Evolutionary conservation across 345 rosid species (phyloP).

Genomic region (Rhodomyrtus tomentosa): DNA sequence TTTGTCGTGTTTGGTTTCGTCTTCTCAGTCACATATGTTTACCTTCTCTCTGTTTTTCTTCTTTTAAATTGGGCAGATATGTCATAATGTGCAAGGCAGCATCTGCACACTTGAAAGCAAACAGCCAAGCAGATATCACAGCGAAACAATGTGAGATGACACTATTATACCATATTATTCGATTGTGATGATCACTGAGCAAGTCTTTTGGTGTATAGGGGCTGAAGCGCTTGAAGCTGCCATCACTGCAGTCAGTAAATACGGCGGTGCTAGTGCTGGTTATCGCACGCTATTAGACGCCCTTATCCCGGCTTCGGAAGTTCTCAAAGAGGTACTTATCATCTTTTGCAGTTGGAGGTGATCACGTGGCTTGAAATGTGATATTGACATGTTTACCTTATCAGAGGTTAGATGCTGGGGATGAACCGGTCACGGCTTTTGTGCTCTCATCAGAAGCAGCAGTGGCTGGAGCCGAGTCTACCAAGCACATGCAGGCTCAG

Average conservation of each 20-base stretch:
- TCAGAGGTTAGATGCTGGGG: conserved; percentile 74
- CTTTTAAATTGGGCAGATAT: conserved; percentile 37
- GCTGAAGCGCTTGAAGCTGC: conserved; percentile 75
- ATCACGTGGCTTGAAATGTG: neutral
- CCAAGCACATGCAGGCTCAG: conserved; percentile 87
- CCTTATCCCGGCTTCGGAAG: conserved; percentile 76
- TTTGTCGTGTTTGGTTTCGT: neutral
- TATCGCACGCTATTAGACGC: conserved; percentile 90
- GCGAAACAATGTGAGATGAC: conserved; percentile 66
- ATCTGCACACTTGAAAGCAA: conserved; percentile 62
- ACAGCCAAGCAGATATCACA: conserved; percentile 28
- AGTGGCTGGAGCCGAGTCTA: conserved; percentile 77
- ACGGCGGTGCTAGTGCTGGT: conserved; percentile 93
- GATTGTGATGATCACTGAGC: neutral
- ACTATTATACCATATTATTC: neutral
- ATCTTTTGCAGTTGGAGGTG: neutral
- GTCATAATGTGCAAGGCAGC: conserved; percentile 81
- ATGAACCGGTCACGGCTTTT: conserved; percentile 58
- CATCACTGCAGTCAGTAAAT: conserved; percentile 76
- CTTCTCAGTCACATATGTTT: neutral
- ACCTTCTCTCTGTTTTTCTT: neutral
- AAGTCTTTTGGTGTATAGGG: conserved; percentile 34
- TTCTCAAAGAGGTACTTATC: conserved; percentile 59
- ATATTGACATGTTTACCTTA: conserved; percentile 1
- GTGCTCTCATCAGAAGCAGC: conserved; percentile 76